phyloP scores from a whole-genome alignment of 495 filamentous ascomycete species.

The Xylaria flabelliformis region DNA sequence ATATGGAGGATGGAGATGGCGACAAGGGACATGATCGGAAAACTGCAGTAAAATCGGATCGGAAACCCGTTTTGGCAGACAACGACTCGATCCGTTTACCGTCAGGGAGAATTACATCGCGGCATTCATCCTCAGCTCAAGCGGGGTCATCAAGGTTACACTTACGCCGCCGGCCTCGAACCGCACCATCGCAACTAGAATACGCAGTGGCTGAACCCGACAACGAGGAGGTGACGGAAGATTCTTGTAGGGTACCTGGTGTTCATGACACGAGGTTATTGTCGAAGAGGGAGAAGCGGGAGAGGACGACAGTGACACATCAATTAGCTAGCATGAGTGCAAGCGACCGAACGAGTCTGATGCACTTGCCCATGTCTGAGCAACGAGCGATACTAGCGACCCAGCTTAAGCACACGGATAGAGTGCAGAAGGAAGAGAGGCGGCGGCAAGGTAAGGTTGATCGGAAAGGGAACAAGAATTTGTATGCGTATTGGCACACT shows the following conservation, averaged over 20 bases:
- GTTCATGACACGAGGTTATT: slow-evolving; percentile 17
- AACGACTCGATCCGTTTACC: slow-evolving; percentile 35
- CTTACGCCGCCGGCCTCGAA: slow-evolving; percentile 26
- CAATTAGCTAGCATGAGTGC: slow-evolving; percentile 38
- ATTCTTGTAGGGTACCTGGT: too few species aligned
- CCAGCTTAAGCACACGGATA: slow-evolving; percentile 39
- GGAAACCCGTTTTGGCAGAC: slow-evolving; percentile 26
- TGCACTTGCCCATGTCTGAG: slow-evolving; percentile 38
- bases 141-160: slow-evolving; percentile 14
- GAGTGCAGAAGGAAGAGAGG: slow-evolving; percentile 34
- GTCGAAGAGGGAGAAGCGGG: slow-evolving; percentile 34
- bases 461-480: slow-evolving; percentile 39
- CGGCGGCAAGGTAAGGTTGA: slow-evolving; percentile 33
- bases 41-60: slow-evolving; percentile 8
- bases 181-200: slow-evolving; percentile 23
- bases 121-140: slow-evolving; percentile 32
- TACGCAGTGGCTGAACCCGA: background rate
- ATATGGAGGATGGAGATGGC: background rate
- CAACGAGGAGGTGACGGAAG: background rate
- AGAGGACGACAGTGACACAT: slow-evolving; percentile 31
- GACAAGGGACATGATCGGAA: slow-evolving; percentile 21
- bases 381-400: slow-evolving; percentile 41
- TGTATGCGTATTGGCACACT: slow-evolving; percentile 32
- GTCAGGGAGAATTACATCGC: slow-evolving; percentile 37
- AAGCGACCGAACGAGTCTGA: slow-evolving; percentile 38